Evolutionary conservation across 345 rosid species (phyloP), one percentile per base, ranked within the genome.

Genomic region (Fremontodendron californicum): DNA sequence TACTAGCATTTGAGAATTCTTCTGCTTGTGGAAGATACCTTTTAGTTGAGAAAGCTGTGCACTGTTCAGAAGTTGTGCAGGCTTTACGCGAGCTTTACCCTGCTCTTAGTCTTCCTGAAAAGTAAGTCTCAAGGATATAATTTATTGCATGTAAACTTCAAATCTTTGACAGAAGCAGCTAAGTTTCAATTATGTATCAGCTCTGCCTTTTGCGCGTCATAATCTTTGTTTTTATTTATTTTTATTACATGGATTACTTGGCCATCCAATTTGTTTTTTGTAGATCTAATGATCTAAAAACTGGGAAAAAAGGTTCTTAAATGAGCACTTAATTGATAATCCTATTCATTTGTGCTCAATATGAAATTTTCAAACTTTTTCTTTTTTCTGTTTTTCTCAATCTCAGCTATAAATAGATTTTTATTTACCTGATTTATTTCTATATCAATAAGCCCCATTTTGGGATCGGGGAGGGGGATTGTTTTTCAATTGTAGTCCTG

Each of bases 1-100:
- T 90, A 33, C 82, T 70, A 83, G 90, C 89, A 16, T 78, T 83
- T 57, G 90, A 90, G 77, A 13, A 65, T 46, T 80, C 88, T 71
- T 75, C 87, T 31, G 89, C 90, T 7, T 79, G 48, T 5, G 87
- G 89, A n/a, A 74, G 92, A 77, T 84, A 86, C 23, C 58, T 72
- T 43, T 19, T 85, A 45, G 90, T 83, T 39, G 87, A 67, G 58
- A 43, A 67, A 39, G 65, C 78, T 51, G 31, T 76, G 25, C 71
- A 75, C 13, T n/a, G 42, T 61, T 49, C 45, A 0, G 85, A 87
- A 9, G 58, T 57, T 71, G 70, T 49, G 4, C 40, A 75, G 11
- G 21, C 75, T 45, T 60, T 84, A 7, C 77, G 69, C 0, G 46
- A 80, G 49, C 76, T 82, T 60, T 63, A 72, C 76, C 88, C 87